Evolutionary conservation across 805 yeast species (phyloP), one percentile per base, ranked within the genome.

Genomic region (Blastobotrys americana): DNA sequence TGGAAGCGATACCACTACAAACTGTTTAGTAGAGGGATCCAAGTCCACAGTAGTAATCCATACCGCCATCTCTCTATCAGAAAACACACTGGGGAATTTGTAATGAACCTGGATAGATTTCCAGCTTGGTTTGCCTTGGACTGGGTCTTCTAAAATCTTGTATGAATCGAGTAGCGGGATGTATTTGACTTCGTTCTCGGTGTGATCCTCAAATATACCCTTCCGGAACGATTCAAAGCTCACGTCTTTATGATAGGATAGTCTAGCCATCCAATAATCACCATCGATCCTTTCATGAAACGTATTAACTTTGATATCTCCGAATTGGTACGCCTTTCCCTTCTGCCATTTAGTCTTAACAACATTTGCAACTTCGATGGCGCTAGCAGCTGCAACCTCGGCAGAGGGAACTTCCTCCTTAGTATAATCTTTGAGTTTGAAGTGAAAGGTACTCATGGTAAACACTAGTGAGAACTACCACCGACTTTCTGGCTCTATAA

Each of bases 231-330:
- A 41, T 17, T 55, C 60, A 47, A 56, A 67, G 2, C 58, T 45
- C 3, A 57, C 47, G 41, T 58, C 61, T 10, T 16, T 34, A 46
- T 66, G 70, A 13, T 47, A 41, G 10, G 67, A 60, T 6, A 52
- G 56, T 4, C 71, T 56, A 8, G 68, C 66, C 38, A 59, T 61
- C 71, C 71, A 67, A 50, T 54, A 64, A 27, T 63, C 56, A 3
- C 56, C 54, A 15, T 46, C 54, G 20, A 47, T 44, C 37, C 57
- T 50, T 3, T 48, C 41, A 21, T 53, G 48, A 45, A 52, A 63
- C 2, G 63, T 55, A 25, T 52, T 44, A 0, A 50, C 56, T 33
- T 22, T 39, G 9, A 39, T 38, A 18, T 45, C 49, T 17, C 31
- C 28, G 13, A 36, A 41, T 27, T 35, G 35, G 37, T 48, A 52